Base-by-base conservation (phyloP, 2,329 filamentous ascomycete genomes). In the Westerdykella ornata region DNA sequence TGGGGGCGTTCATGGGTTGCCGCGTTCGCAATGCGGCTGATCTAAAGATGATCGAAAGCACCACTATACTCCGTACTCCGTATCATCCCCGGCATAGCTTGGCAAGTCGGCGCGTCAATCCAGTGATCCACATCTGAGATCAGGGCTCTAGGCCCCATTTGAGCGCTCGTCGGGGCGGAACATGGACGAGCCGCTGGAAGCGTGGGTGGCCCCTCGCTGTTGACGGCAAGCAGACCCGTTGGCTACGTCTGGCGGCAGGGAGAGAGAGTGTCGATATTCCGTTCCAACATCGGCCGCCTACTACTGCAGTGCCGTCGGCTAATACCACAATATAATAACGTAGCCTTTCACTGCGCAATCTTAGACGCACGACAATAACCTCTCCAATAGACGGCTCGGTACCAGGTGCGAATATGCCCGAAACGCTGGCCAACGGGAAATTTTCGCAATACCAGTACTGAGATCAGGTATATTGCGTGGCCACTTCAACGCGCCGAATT, bases 141-240 rank as follows among this genome's bases (percentile, higher is more conserved):
- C 59, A 62, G 46, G 52, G 54, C 61, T 63, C 61, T 57, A 63
- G 58, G 56, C 60, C 57, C 50, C 52, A 60, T 56, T 57, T 57
- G 56, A 56, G 53, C 55, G 60, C 52, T 54, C 43, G 46, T 48
- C 44, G 40, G 48, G 53, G 40, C 52, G 48, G 51, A 48, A 43
- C 51, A 60, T 57, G 52, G 49, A 54, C 55, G 59, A 66, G 56
- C 57, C 60, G 60, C 61, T 65, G 60, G 57, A 66, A 55, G 61
- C 62, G 61, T 59, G 46, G 38, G 45, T 46, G 35, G 43, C 44
- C 42, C n/a, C 22, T 26, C 22, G 47, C 41, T 51, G 44, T 30
- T 45, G 36, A 49, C 48, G 52, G 52, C 48, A 54, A 43, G 34
- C 43, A 38, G 38, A 56, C 48, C 47, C 60, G 59, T 59, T 7